Evolutionary conservation across 2,329 filamentous ascomycete species (phyloP).

Genomic region (Ophiostoma quercus): DNA sequence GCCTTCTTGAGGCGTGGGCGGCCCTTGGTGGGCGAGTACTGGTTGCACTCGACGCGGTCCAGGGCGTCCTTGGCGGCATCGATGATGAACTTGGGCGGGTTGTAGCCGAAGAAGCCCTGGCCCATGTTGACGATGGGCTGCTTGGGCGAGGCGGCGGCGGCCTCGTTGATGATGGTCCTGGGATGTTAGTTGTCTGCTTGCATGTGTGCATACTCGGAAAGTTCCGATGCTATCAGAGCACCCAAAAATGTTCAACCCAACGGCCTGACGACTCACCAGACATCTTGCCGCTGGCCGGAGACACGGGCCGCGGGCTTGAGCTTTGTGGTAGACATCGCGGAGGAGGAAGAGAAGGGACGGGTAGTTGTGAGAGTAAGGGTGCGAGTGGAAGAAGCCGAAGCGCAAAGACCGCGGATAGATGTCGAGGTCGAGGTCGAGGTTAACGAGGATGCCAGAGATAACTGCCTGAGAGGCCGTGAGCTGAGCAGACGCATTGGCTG

Average conservation of each 20-base stretch:
- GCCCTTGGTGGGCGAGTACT: constrained; percentile 95
- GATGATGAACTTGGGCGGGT: constrained; percentile 84
- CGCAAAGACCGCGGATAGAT: neutral
- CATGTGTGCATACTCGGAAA: neutral
- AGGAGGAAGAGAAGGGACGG: constrained; percentile 15
- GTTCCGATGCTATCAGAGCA: neutral
- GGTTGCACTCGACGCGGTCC: constrained; percentile 91
- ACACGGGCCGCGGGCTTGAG: constrained; percentile 40
- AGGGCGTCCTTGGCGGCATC: constrained; percentile 87
- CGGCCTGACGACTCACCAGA: constrained; percentile 34
- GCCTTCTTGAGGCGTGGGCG: constrained; percentile 88
- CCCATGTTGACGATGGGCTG: constrained; percentile 52
- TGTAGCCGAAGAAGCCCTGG: constrained; percentile 80
- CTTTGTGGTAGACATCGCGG: constrained; percentile 29
- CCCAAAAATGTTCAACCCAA: neutral
- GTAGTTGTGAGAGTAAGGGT: neutral
- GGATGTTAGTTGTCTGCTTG: neutral
- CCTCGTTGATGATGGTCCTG: constrained; percentile 51
- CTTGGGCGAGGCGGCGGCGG: constrained; percentile 44
- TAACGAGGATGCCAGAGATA: neutral
- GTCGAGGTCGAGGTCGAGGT: neutral
- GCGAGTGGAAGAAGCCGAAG: neutral
- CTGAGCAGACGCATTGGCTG: constrained; percentile 13
- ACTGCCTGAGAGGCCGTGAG: constrained; percentile 15
- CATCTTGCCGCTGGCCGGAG: constrained; percentile 39